Conservation (phyloP, 495 filamentous ascomycete genomes). For the Lepraria neglecta region DNA sequence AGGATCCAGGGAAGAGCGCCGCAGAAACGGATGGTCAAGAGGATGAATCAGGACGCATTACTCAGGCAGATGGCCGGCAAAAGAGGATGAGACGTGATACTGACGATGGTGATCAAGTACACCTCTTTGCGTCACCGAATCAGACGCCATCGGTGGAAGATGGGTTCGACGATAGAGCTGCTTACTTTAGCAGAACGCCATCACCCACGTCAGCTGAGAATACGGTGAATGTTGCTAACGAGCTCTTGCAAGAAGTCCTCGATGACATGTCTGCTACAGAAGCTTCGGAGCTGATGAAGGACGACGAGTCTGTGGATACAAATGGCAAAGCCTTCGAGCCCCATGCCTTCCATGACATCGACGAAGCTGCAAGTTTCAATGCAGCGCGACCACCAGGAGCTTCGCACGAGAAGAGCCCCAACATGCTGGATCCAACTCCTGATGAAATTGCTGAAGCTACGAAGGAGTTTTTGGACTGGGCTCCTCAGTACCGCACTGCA, state of each 20-base stretch:
- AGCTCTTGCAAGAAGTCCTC: conserved; percentile 25
- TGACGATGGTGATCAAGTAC: conserved; percentile 60
- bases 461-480: conserved; percentile 28
- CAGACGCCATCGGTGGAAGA: conserved; percentile 15
- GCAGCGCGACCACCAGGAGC: conserved; percentile 31
- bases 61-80: conserved; percentile 52
- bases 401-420: conserved; percentile 25
- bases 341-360: conserved; percentile 40
- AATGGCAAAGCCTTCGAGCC: conserved; percentile 39
- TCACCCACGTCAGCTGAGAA: conserved; percentile 10
- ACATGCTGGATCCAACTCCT: conserved; percentile 23
- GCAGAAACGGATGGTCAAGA: conserved; percentile 44
- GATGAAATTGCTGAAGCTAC: conserved; percentile 16
- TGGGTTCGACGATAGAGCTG: conserved; percentile 11
- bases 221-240: conserved; percentile 22
- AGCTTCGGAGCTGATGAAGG: conserved; percentile 18
- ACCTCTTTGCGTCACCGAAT: conserved; percentile 60
- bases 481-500: conserved; percentile 25
- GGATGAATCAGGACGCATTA: conserved; percentile 40
- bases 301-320: conserved; percentile 32
- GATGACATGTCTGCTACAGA: conserved; percentile 28
- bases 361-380: conserved; percentile 36
- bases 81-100: conserved; percentile 62
- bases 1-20: conserved; percentile 31
- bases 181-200: conserved; percentile 12